Evolutionary conservation across 176 grass and related monocot genomes (phyloP).

Genomic region (Oryza glumipatula): DNA sequence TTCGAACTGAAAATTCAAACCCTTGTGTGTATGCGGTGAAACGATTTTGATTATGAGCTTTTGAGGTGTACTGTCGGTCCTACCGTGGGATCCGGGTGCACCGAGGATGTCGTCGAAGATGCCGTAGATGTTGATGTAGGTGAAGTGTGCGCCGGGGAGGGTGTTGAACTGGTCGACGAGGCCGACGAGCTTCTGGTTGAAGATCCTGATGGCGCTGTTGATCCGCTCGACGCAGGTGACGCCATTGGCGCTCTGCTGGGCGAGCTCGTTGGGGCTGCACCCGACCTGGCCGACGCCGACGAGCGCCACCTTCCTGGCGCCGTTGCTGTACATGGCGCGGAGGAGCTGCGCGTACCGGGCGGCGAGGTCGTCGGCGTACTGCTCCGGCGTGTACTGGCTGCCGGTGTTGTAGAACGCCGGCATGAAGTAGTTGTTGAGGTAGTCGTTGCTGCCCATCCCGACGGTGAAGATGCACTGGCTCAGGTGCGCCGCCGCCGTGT

Average conservation of each 20-base stretch:
- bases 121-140: conserved; percentile 69
- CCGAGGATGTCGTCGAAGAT: conserved; percentile 71
- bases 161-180: conserved; percentile 71
- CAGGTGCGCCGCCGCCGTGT: conserved; percentile 62
- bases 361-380: conserved; percentile 64
- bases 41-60: no score
- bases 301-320: conserved; percentile 84
- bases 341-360: conserved; percentile 56
- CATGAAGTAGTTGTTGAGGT: conserved; percentile 99
- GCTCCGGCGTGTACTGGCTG: conserved; percentile 65
- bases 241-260: conserved; percentile 68
- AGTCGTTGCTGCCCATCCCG: conserved; percentile 97
- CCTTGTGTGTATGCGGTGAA: no score
- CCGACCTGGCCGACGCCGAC: conserved; percentile 80
- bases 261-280: conserved; percentile 82
- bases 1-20: no score
- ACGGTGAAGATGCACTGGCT: conserved; percentile 90
- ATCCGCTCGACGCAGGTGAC: conserved; percentile 68
- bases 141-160: conserved; percentile 73
- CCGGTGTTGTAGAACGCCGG: conserved; percentile 67
- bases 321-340: conserved; percentile 63
- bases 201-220: conserved; percentile 67
- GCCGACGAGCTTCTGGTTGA: conserved; percentile 56
- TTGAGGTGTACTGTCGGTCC: no score
- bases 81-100: conserved; percentile 49